Evolutionary conservation across 768 basidiomycete genomes (phyloP).

Genomic region (Tulasnella sp.): DNA sequence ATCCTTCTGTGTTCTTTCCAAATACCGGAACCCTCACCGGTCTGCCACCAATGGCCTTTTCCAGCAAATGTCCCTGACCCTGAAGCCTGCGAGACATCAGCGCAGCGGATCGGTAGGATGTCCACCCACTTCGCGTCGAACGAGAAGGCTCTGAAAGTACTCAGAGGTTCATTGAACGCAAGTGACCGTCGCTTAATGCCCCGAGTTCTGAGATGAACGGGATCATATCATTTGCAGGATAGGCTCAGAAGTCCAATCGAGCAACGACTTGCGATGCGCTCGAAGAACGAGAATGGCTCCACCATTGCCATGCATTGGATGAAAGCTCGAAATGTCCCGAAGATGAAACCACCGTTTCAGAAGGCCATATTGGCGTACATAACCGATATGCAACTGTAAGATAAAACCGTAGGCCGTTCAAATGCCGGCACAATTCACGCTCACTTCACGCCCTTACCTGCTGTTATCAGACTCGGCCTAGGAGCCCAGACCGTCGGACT

Average conservation of each 20-base stretch:
- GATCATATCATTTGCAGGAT: slow-evolving; percentile 40
- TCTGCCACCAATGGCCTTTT: slow-evolving; percentile 57
- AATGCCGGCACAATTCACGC: neutral
- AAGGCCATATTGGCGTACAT: slow-evolving; percentile 77
- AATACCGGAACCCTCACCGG: slow-evolving; percentile 68
- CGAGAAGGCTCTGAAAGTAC: neutral
- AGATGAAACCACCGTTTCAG: slow-evolving; percentile 64
- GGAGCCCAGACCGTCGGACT: slow-evolving; percentile 50
- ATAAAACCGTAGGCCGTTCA: neutral
- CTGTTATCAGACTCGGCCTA: slow-evolving; percentile 44
- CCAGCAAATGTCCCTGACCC: slow-evolving; percentile 48
- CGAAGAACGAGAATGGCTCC: slow-evolving; percentile 6
- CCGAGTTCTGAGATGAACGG: neutral
- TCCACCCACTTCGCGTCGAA: neutral
- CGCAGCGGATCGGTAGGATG: neutral
- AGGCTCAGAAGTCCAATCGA: slow-evolving; percentile 60
- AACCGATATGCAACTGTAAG: slow-evolving; percentile 72
- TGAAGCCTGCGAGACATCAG: slow-evolving; percentile 48
- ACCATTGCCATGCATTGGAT: slow-evolving; percentile 59
- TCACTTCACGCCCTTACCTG: slow-evolving; percentile 20
- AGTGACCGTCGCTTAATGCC: neutral
- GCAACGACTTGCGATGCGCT: slow-evolving; percentile 43
- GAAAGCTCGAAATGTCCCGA: slow-evolving; percentile 59
- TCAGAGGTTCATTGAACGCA: slow-evolving; percentile 6
- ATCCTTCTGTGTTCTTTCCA: slow-evolving; percentile 78